These are phyloP conservation scores for Fusarium brachygibbosum DNA, from an alignment of 2,329 filamentous ascomycete species.

Conservation along the genomic window DNA sequence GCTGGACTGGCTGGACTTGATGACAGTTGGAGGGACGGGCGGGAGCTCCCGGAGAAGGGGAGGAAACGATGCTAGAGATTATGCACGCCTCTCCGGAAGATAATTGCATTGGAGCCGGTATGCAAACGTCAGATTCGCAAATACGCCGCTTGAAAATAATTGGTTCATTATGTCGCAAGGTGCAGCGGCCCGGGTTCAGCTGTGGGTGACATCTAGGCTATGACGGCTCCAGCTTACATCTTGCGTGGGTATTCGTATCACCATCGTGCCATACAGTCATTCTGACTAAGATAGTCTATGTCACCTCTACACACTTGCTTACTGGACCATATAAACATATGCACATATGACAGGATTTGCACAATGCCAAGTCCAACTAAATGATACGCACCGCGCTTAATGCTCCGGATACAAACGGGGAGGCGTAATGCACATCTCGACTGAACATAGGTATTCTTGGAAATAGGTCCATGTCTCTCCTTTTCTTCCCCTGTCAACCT, in stretches of 20 bases:
- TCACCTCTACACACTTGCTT: neutral
- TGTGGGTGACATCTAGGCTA: neutral
- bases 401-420: neutral
- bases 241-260: neutral
- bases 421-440: neutral
- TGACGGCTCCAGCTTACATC: neutral
- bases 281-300: neutral
- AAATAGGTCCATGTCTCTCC: neutral
- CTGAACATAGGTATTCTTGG: neutral
- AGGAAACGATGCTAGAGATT: neutral
- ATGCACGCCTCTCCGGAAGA: neutral
- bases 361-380: neutral
- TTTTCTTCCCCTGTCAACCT: too few species aligned
- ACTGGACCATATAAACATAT: neutral
- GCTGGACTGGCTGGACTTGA: neutral
- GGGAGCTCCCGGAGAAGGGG: neutral
- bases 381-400: neutral
- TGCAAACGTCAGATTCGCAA: neutral
- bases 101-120: too few species aligned
- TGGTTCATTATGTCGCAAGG: neutral
- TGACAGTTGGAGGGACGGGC: neutral
- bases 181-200: neutral
- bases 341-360: neutral
- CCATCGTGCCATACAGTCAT: neutral
- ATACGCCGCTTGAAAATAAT: neutral